Conservation (phyloP, 2,329 filamentous ascomycete genomes). For the Xylariaceae sp. region DNA sequence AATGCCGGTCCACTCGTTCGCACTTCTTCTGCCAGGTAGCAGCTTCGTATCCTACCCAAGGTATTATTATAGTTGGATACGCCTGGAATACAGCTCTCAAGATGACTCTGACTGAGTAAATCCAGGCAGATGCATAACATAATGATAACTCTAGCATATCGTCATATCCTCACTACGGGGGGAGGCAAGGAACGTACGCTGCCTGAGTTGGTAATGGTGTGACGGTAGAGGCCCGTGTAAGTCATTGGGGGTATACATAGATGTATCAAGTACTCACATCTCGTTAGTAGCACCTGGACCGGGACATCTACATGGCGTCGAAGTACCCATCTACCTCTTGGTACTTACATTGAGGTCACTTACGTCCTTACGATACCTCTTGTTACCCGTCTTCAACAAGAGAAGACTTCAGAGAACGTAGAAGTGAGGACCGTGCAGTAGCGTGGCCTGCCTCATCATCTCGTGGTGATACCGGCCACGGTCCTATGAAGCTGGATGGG, state of each 20-base stretch:
- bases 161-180: background rate
- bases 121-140: background rate
- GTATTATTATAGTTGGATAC: too few species aligned
- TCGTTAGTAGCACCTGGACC: background rate
- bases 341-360: background rate
- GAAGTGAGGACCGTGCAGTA: constrained; percentile 8
- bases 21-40: too few species aligned
- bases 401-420: background rate
- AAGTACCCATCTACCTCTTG: background rate
- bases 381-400: background rate
- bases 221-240: background rate
- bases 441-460: background rate
- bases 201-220: constrained; percentile 2
- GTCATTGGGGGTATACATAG: background rate
- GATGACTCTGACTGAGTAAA: background rate
- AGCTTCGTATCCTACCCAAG: too few species aligned
- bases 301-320: background rate
- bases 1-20: too few species aligned
- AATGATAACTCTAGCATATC: background rate
- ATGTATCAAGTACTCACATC: background rate
- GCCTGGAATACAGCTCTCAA: too few species aligned
- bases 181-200: background rate
- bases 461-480: background rate
- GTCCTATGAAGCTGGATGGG: background rate
- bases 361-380: background rate